These are phyloP conservation scores for Aspergillus diversus DNA, from an alignment of 495 filamentous ascomycete species.

Conservation along the genomic window DNA sequence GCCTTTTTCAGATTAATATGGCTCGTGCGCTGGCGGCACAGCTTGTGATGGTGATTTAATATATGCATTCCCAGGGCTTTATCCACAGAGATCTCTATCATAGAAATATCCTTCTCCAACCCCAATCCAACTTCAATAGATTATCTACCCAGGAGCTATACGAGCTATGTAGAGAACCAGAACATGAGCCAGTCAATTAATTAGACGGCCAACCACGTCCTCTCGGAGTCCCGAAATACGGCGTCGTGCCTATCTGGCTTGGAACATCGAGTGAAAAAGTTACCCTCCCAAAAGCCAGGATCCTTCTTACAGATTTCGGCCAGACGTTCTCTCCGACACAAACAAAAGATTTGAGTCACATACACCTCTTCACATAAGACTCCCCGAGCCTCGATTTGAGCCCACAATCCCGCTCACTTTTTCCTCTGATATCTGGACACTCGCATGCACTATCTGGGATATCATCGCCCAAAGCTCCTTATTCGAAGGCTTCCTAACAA, in stretches of 20 bases:
- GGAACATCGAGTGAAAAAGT: conserved; percentile 35
- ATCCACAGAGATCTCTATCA: conserved; percentile 42
- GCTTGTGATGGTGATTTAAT: conserved; percentile 35
- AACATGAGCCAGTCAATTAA: conserved; percentile 29
- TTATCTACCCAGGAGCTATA: conserved; percentile 33
- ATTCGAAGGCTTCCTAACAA: conserved; percentile 28
- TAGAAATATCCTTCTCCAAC: conserved; percentile 37
- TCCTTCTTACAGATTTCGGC: conserved; percentile 46
- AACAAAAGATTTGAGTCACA: conserved; percentile 34
- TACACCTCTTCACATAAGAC: conserved; percentile 35
- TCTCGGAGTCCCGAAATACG: conserved; percentile 27
- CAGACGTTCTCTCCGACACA: conserved; percentile 37
- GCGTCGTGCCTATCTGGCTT: conserved; percentile 33
- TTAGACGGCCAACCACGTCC: conserved; percentile 31
- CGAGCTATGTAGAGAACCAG: conserved; percentile 33
- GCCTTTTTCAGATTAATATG: conserved; percentile 44
- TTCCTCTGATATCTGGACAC: conserved; percentile 42
- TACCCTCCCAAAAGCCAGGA: conserved; percentile 32
- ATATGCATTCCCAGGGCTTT: conserved; percentile 38
- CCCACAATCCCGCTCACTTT: conserved; percentile 34
- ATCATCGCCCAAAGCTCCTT: conserved; percentile 29
- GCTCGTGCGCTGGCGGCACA: conserved; percentile 47
- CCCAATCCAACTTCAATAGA: conserved; percentile 23
- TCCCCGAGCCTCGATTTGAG: conserved; percentile 39
- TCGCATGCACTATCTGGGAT: conserved; percentile 39